Percentiles rank a stretch among this genome's conserved stretches.
Evolutionary conservation across 1,284 basidiomycete species (phyloP).

Genomic region (Spongiforma sp.): DNA sequence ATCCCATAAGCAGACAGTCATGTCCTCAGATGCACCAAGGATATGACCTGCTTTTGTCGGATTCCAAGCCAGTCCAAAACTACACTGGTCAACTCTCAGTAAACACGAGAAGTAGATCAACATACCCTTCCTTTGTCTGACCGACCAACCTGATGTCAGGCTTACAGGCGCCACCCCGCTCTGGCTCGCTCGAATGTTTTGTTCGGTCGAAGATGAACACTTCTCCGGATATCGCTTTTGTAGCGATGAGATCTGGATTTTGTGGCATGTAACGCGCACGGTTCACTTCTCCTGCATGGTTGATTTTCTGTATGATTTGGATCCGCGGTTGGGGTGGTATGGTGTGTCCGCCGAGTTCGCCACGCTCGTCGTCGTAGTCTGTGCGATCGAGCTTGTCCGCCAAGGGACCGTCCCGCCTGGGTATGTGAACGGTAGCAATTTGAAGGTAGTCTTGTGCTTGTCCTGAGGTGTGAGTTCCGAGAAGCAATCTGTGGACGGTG

Average conservation of each 20-base stretch:
- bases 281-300: slow-evolving; percentile 97
- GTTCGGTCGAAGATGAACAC: slow-evolving; percentile 97
- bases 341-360: slow-evolving; percentile 88
- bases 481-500: slow-evolving; percentile 90
- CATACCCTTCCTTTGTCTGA: slow-evolving; percentile 92
- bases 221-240: slow-evolving; percentile 90
- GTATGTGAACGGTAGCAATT: slow-evolving; percentile 94
- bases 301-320: slow-evolving; percentile 93
- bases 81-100: slow-evolving; percentile 37
- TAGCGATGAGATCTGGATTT: slow-evolving; percentile 97
- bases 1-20: slow-evolving; percentile 98
- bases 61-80: slow-evolving; percentile 95
- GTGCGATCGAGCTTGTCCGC: slow-evolving; percentile 78
- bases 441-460: slow-evolving; percentile 96
- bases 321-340: slow-evolving; percentile 82
- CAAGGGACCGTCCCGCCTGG: slow-evolving; percentile 71
- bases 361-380: slow-evolving; percentile 93
- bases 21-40: slow-evolving; percentile 94
- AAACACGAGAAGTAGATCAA: slow-evolving; percentile 14
- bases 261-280: slow-evolving; percentile 99
- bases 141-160: slow-evolving; percentile 93
- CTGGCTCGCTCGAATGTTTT: slow-evolving; percentile 94
- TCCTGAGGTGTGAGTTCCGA: slow-evolving; percentile 97
- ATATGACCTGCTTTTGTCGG: slow-evolving; percentile 84
- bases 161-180: slow-evolving; percentile 81